A percentile compares a stretch with the other conserved stretches of the same genome.
Conservation (phyloP, 1,284 basidiomycete species). For the Ganoderma boninense region DNA sequence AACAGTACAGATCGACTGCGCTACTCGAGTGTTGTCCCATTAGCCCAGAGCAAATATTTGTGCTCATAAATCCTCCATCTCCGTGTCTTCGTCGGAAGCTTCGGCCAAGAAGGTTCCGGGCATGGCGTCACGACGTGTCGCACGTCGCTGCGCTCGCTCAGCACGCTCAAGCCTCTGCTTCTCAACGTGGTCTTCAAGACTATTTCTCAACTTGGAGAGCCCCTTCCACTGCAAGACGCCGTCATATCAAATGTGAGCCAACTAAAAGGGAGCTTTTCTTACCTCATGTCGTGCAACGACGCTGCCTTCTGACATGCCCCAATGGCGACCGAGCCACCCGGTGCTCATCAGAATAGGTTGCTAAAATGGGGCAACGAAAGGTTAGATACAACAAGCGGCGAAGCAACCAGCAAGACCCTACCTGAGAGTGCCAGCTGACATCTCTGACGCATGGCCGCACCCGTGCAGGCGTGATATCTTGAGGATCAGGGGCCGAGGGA, state of each 20-base stretch:
- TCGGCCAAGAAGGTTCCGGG: constrained; percentile 34
- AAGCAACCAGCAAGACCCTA: constrained; percentile 40
- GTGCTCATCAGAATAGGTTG: constrained; percentile 93
- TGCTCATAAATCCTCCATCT: constrained; percentile 7
- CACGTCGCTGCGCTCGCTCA: constrained; percentile 33
- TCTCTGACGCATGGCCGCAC: constrained; percentile 80
- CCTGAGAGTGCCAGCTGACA: constrained; percentile 89
- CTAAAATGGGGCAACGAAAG: constrained; percentile 43
- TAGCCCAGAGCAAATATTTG: neutral
- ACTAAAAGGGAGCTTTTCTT: neutral
- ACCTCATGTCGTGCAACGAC: constrained; percentile 82
- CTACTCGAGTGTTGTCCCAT: neutral
- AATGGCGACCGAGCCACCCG: constrained; percentile 79
- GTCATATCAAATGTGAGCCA: neutral
- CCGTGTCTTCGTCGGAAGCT: constrained; percentile 27
- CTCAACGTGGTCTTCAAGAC: constrained; percentile 81
- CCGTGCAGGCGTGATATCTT: constrained; percentile 36
- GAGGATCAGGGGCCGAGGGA: constrained; percentile 65
- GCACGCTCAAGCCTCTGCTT: constrained; percentile 51
- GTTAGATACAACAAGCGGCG: constrained; percentile 4
- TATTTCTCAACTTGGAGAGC: constrained; percentile 71
- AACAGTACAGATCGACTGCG: neutral
- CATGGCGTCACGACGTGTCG: constrained; percentile 24
- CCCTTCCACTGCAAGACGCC: constrained; percentile 82
- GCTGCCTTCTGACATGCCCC: constrained; percentile 57